Percentiles rank a stretch among this genome's conserved stretches.
Evolutionary conservation across 2,329 filamentous ascomycete genomes (phyloP).

Genomic region (Hymenoscyphus infarciens): DNA sequence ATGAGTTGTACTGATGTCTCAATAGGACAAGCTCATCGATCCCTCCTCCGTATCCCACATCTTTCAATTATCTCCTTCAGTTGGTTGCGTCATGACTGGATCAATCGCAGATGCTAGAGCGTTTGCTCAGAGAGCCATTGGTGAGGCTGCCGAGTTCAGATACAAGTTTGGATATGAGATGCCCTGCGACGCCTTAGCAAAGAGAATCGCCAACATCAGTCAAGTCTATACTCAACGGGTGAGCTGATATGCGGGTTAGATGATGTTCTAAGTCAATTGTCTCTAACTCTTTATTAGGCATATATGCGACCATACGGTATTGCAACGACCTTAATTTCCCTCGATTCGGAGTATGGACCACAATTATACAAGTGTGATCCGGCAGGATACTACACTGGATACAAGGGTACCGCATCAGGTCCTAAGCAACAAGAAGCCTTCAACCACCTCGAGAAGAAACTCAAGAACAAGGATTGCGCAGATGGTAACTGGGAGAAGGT

Average conservation of each 20-base stretch:
- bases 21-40: conserved; percentile 97
- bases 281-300: conserved; percentile 50
- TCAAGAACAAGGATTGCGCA: conserved; percentile 96
- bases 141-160: conserved; percentile 94
- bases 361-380: conserved; percentile 99
- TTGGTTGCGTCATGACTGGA: conserved; percentile 97
- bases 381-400: conserved; percentile 95
- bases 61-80: conserved; percentile 92
- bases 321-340: conserved; percentile 88
- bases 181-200: conserved; percentile 94
- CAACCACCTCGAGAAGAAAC: conserved; percentile 98
- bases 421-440: conserved; percentile 98
- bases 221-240: conserved; percentile 98
- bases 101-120: conserved; percentile 97
- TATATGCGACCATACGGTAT: conserved; percentile 98
- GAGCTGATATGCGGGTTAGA: conserved; percentile 36
- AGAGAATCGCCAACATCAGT: conserved; percentile 97
- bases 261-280: neutral
- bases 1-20: conserved; percentile 19
- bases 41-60: conserved; percentile 95
- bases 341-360: conserved; percentile 88
- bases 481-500: conserved; percentile 96
- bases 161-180: conserved; percentile 99
- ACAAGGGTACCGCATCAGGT: conserved; percentile 95
- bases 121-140: conserved; percentile 86